Conservation (phyloP, 139 green algal genomes). For the Zygnema cylindricum region DNA sequence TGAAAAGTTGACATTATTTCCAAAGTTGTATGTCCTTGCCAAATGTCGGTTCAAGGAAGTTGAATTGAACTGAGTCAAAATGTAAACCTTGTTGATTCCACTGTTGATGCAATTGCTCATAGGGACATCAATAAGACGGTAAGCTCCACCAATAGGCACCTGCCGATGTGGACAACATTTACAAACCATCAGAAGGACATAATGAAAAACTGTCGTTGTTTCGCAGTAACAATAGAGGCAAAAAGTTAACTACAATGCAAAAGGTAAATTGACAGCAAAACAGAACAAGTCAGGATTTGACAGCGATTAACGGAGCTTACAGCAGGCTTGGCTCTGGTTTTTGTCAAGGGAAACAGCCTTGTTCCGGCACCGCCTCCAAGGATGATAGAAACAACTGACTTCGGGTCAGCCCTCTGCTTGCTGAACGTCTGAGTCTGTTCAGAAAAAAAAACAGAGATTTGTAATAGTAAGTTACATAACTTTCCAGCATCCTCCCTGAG, state of each 20-base stretch:
- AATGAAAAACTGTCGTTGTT: no score
- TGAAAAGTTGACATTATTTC: slow-evolving; percentile 67
- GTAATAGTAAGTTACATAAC: no score
- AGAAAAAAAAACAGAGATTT: no score
- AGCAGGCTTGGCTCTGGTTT: slow-evolving; percentile 96
- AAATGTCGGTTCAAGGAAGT: slow-evolving; percentile 98
- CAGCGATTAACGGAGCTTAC: no score
- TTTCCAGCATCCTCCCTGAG: no score
- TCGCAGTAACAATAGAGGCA: no score
- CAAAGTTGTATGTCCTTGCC: slow-evolving; percentile 95
- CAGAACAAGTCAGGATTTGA: no score
- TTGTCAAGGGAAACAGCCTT: slow-evolving; percentile 96
- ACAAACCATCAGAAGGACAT: no score
- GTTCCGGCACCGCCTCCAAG: slow-evolving; percentile 94
- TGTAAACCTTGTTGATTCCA: slow-evolving; percentile 98
- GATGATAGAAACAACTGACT: slow-evolving; percentile 93
- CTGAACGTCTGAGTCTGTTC: slow-evolving; percentile 15
- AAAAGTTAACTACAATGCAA: no score
- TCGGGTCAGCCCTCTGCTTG: slow-evolving; percentile 29
- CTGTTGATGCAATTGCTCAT: slow-evolving; percentile 99
- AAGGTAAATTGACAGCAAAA: no score
- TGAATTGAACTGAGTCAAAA: slow-evolving; percentile 95
- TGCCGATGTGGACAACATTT: no score
- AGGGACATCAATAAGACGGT: slow-evolving; percentile 98
- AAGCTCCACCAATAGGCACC: slow-evolving; percentile 97